phyloP scores from a whole-genome alignment of 306 rosid species.

The Gastrolobium villosum region DNA sequence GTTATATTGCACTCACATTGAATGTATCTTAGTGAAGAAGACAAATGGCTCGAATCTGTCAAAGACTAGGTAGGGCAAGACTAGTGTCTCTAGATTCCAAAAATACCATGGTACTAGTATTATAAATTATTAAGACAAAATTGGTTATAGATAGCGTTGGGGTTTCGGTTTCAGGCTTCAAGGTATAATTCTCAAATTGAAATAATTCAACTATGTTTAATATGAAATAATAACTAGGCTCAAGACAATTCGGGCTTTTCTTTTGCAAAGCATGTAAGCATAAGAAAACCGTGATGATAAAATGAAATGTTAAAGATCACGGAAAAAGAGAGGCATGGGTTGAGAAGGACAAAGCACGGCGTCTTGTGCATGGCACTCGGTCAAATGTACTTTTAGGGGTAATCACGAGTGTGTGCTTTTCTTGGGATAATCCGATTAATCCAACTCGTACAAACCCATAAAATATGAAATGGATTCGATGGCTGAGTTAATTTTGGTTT shows the following conservation, averaged over 20 bases:
- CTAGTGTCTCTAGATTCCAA: not conserved
- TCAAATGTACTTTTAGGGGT: too few relatives aligned
- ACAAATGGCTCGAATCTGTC: slow-evolving; percentile 7
- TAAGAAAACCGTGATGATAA: not conserved
- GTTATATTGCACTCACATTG: not conserved
- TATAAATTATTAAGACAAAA: not conserved
- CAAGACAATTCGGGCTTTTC: not conserved
- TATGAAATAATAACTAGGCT: not conserved
- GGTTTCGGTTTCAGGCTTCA: not conserved
- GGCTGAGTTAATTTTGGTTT: too few relatives aligned
- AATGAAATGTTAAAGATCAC: not conserved
- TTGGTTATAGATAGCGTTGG: not conserved
- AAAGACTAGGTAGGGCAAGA: not conserved
- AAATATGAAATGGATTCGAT: too few relatives aligned
- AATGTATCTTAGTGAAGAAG: not conserved
- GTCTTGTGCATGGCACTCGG: too few relatives aligned
- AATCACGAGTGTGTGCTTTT: too few relatives aligned
- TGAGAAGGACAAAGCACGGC: too few relatives aligned
- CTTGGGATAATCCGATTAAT: too few relatives aligned
- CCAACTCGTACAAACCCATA: too few relatives aligned
- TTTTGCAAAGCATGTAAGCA: too few relatives aligned
- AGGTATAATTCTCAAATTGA: too few relatives aligned
- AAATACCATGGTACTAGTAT: not conserved
- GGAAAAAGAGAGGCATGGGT: not conserved
- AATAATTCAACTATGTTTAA: too few relatives aligned